phyloP scores from a whole-genome alignment of 176 grass and related monocot species.

The Aegilops umbellulata region DNA sequence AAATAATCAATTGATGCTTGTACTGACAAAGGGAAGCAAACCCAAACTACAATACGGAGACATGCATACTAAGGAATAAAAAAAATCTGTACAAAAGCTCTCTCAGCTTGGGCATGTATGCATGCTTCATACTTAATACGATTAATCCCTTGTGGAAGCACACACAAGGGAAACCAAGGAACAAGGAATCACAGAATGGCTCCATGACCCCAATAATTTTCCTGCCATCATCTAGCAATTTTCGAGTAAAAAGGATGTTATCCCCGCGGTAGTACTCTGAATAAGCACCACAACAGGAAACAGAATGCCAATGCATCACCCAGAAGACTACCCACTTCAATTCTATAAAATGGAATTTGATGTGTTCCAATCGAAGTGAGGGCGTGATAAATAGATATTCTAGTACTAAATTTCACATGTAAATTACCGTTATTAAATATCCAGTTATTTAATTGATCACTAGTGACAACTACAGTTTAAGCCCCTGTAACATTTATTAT shows the following conservation, averaged over 20 bases:
- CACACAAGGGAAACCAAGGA: neutral
- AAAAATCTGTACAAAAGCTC: neutral
- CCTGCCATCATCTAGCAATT: neutral
- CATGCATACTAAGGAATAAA: neutral
- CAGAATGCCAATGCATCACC: neutral
- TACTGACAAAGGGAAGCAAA: neutral
- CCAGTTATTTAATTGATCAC: neutral
- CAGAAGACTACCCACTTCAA: neutral
- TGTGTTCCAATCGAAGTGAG: neutral
- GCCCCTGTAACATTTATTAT: neutral
- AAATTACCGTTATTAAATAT: constrained; percentile 6
- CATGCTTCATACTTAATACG: neutral
- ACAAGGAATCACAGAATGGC: neutral
- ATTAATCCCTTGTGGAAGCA: neutral
- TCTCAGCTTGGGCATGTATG: neutral
- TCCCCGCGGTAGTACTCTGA: neutral
- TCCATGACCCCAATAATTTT: neutral
- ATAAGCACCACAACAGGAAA: neutral
- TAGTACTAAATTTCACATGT: neutral
- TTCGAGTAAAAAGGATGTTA: neutral
- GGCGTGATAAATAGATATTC: neutral
- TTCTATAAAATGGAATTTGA: neutral
- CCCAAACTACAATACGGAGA: neutral
- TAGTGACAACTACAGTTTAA: neutral
- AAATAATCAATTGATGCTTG: neutral